Evolutionary conservation across 257 asterid genomes (phyloP).

Genomic region (Ajuga chamaepitys): DNA sequence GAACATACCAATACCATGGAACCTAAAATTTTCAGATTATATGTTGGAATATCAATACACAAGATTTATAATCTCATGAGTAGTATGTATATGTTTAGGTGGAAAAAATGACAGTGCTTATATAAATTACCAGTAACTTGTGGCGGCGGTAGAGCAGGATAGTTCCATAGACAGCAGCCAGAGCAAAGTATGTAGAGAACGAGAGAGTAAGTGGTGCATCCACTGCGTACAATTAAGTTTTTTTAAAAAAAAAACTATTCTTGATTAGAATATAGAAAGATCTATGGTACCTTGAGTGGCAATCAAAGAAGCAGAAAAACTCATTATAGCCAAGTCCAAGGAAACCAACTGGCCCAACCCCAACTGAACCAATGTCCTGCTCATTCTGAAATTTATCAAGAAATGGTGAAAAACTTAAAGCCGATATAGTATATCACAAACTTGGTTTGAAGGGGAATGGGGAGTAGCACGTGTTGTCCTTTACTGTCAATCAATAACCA

Average conservation of each 20-base stretch:
- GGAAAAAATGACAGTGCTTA: too few relatives aligned
- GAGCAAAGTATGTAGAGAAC: conserved; percentile 44
- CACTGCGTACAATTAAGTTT: conserved; percentile 5
- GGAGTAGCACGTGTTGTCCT: neutral
- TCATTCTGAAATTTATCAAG: neutral
- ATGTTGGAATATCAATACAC: neutral
- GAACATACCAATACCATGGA: conserved; percentile 72
- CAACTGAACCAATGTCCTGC: conserved; percentile 19
- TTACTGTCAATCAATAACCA: neutral
- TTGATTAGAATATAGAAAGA: neutral
- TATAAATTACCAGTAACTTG: conserved; percentile 55
- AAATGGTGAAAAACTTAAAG: too few relatives aligned
- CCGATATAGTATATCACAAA: too few relatives aligned
- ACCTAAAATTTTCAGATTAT: conserved; percentile 37
- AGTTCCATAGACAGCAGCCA: conserved; percentile 59
- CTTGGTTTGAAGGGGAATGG: neutral
- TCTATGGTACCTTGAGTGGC: conserved; percentile 26
- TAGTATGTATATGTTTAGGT: neutral
- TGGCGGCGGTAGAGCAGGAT: conserved; percentile 49
- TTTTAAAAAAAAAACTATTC: too few relatives aligned
- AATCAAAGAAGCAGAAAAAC: conserved; percentile 47
- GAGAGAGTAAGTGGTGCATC: conserved; percentile 66
- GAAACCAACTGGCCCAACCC: conserved; percentile 50
- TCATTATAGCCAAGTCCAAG: conserved; percentile 25
- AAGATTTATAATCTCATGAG: neutral